A percentile compares a stretch with the other conserved stretches of the same genome.
phyloP scores from a whole-genome alignment of 257 asterid species.

The Paraleonurus japonicus region DNA sequence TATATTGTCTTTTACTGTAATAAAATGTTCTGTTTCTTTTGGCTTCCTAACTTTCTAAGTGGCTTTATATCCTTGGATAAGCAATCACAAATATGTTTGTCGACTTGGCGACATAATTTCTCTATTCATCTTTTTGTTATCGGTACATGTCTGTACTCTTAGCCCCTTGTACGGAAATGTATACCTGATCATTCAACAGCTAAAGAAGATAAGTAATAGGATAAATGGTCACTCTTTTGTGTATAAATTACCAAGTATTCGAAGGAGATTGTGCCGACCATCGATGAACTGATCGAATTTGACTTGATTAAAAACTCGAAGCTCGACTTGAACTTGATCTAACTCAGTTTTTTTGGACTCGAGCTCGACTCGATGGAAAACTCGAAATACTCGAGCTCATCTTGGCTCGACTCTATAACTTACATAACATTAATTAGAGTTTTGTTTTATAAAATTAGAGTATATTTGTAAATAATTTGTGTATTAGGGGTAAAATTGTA shows the following conservation, averaged over 20 bases:
- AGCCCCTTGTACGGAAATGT: constrained; percentile 3
- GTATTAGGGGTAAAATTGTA: no score
- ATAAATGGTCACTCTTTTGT: not conserved
- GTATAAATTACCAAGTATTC: not conserved
- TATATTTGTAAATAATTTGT: no score
- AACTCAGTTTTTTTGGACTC: no score
- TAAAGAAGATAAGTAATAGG: not conserved
- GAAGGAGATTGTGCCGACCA: no score
- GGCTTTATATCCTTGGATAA: not conserved
- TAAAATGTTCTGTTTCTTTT: constrained; percentile 5
- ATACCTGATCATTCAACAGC: not conserved
- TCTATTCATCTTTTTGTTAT: not conserved
- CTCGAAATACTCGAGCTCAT: no score
- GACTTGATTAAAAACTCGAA: no score
- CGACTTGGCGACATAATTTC: not conserved
- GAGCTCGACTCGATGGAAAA: no score
- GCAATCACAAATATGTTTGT: not conserved
- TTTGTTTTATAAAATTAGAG: no score
- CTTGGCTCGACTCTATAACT: no score
- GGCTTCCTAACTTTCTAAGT: constrained; percentile 11
- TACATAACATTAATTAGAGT: no score
- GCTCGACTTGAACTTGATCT: no score
- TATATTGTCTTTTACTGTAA: constrained; percentile 14
- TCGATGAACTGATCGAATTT: no score
- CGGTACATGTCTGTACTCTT: not conserved